A percentile compares a stretch with the other conserved stretches of the same genome.
These are phyloP conservation scores for Saccharomycopsis sp. DNA, from an alignment of 805 yeast genomes.

Conservation along the genomic window DNA sequence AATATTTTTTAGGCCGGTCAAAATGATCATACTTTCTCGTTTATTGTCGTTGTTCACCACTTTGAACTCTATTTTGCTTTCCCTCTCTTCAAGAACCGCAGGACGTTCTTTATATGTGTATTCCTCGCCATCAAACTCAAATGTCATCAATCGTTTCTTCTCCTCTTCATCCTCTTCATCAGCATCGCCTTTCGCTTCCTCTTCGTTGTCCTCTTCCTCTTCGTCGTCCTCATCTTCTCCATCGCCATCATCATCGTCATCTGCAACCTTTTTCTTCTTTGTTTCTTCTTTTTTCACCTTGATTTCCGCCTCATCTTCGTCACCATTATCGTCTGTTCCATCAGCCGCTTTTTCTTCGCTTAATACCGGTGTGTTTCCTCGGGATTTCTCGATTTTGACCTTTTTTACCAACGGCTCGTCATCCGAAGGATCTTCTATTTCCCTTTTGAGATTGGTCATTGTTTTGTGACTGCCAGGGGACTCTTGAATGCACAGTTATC, in stretches of 20 bases:
- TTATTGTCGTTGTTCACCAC: conserved; percentile 95
- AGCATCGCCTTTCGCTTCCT: conserved; percentile 24
- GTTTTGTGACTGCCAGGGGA: too few relatives aligned
- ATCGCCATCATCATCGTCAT: conserved; percentile 17
- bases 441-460: conserved; percentile 19
- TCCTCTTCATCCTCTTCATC: conserved; percentile 24
- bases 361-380: neutral
- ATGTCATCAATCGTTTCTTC: conserved; percentile 33
- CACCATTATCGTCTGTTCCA: neutral
- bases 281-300: conserved; percentile 2
- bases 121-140: conserved; percentile 59
- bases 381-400: conserved; percentile 21
- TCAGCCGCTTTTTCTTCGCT: neutral
- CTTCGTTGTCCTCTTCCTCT: conserved; percentile 25
- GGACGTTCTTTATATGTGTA: conserved; percentile 89
- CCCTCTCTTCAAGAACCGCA: conserved; percentile 88
- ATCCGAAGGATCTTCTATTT: conserved; percentile 21
- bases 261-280: conserved; percentile 4
- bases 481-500: neutral
- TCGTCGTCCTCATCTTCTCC: conserved; percentile 23
- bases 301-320: neutral
- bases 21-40: conserved; percentile 78
- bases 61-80: conserved; percentile 87
- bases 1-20: conserved; percentile 92
- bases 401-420: conserved; percentile 29